These are phyloP conservation scores for Tinospora cordifolia DNA, from an alignment of 164 flowering plant species.

Conservation along the genomic window DNA sequence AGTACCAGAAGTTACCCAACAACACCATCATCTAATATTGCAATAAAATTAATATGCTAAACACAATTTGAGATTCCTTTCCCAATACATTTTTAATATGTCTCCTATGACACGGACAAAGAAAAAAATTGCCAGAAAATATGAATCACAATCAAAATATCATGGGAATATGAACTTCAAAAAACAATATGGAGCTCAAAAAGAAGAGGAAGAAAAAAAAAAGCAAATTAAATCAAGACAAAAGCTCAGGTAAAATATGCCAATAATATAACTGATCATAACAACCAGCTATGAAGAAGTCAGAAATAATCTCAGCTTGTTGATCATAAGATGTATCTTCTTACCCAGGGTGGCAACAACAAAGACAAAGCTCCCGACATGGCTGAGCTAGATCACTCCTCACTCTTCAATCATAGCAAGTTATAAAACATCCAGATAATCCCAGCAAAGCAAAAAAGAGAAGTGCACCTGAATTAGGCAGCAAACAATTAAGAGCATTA, in stretches of 20 bases:
- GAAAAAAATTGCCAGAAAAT: background rate
- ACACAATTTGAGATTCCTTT: background rate
- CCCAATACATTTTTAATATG: no score
- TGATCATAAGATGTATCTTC: background rate
- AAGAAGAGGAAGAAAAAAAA: background rate
- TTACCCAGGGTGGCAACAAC: constrained; percentile 99
- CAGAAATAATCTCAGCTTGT: background rate
- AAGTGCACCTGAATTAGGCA: constrained; percentile 58
- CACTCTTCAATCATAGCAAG: constrained; percentile 93
- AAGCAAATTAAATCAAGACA: background rate
- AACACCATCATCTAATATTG: background rate
- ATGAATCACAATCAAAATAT: background rate
- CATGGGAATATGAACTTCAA: background rate
- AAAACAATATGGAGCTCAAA: background rate
- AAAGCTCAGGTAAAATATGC: background rate
- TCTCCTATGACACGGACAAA: no score
- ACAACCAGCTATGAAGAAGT: background rate
- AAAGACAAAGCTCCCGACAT: constrained; percentile 90
- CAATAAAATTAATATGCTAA: background rate
- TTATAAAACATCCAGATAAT: constrained; percentile 91
- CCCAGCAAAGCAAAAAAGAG: constrained; percentile 92
- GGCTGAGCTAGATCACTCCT: constrained; percentile 98
- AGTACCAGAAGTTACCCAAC: background rate
- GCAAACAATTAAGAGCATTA: background rate
- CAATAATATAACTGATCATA: background rate